phyloP scores from a whole-genome alignment of 305 asterid species.

The Fraxinus xanthoxyloides region DNA sequence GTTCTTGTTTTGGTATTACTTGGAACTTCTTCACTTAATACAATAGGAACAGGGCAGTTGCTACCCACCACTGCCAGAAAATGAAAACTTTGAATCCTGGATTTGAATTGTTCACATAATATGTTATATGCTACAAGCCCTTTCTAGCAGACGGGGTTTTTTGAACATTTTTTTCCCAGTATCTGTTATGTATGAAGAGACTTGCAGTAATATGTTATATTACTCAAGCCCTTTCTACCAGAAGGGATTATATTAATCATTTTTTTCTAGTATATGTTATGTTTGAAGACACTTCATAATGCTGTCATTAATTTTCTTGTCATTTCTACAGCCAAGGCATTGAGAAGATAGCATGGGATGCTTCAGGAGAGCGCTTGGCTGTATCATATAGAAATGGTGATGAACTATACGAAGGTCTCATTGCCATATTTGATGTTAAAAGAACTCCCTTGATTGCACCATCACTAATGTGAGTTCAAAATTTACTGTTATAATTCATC shows the following conservation, averaged over 20 bases:
- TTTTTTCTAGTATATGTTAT: neutral
- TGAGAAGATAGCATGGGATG: constrained; percentile 96
- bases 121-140: neutral
- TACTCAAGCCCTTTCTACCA: neutral
- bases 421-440: constrained; percentile 84
- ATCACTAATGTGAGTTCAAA: constrained; percentile 69
- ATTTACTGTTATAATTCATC: neutral
- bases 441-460: constrained; percentile 79
- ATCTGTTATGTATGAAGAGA: neutral
- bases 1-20: neutral
- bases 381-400: constrained; percentile 81
- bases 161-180: neutral
- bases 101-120: neutral
- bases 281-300: constrained; percentile 9
- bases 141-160: neutral
- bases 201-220: neutral
- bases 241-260: neutral
- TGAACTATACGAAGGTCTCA: constrained; percentile 74
- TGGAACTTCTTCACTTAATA: neutral
- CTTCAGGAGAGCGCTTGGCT: constrained; percentile 94
- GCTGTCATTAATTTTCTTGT: constrained; percentile 11
- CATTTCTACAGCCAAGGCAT: constrained; percentile 51
- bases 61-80: neutral
- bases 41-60: neutral
- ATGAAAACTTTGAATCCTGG: neutral